Evolutionary conservation across 1,284 basidiomycete species (phyloP).

Genomic region (Boletus sp.): DNA sequence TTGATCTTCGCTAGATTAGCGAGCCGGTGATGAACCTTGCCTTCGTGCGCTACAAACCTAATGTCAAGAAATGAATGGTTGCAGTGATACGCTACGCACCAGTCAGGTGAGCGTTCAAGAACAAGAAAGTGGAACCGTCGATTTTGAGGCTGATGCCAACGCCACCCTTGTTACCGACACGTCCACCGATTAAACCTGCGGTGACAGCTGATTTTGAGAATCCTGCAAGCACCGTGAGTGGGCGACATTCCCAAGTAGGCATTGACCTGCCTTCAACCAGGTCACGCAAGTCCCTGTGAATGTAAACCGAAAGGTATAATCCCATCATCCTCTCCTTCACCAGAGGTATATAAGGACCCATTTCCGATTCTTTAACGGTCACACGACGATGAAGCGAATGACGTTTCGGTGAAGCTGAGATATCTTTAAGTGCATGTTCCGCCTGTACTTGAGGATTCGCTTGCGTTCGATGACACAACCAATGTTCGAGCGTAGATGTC

Average conservation of each 20-base stretch:
- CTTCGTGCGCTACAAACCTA: conserved; percentile 63
- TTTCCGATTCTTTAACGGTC: conserved; percentile 40
- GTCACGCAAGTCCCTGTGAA: conserved; percentile 61
- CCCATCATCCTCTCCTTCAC: conserved; percentile 88
- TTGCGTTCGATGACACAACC: conserved; percentile 54
- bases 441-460: conserved; percentile 20
- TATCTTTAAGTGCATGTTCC: conserved; percentile 20
- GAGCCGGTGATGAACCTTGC: conserved; percentile 61
- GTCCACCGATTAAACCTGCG: conserved; percentile 80
- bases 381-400: conserved; percentile 33
- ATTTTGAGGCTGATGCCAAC: conserved; percentile 81
- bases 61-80: neutral
- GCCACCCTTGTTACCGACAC: conserved; percentile 84
- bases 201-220: conserved; percentile 72
- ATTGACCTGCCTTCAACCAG: conserved; percentile 53
- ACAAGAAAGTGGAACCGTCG: conserved; percentile 69
- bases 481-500: conserved; percentile 71
- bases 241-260: neutral
- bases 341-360: conserved; percentile 75
- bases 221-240: conserved; percentile 38
- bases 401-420: conserved; percentile 24
- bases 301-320: conserved; percentile 72
- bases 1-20: conserved; percentile 76
- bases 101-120: conserved; percentile 86
- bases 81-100: conserved; percentile 38